These are phyloP conservation scores for Penicillium sp. DNA, from an alignment of 2,329 filamentous ascomycete genomes.

Conservation along the genomic window DNA sequence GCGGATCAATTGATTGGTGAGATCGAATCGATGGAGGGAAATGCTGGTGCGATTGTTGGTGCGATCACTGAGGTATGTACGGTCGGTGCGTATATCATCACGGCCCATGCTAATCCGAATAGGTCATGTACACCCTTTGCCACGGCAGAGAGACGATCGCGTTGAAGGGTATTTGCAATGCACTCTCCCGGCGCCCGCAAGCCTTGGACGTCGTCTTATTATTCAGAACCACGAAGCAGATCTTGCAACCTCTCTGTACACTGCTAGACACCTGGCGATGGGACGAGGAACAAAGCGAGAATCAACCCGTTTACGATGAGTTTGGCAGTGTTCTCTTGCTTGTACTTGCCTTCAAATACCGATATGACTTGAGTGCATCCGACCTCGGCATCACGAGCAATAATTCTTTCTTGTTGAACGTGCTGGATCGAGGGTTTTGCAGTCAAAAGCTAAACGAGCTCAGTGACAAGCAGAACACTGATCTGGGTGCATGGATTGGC, in stretches of 20 bases:
- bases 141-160: conserved; percentile 63
- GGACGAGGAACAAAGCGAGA: conserved; percentile 65
- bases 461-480: conserved; percentile 56
- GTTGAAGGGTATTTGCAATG: conserved; percentile 60
- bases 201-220: conserved; percentile 61
- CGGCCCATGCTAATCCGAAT: conserved; percentile 49
- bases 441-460: conserved; percentile 53
- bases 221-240: conserved; percentile 57
- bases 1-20: conserved; percentile 76
- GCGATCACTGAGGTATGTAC: conserved; percentile 68
- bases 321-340: conserved; percentile 63
- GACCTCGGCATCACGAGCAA: conserved; percentile 54
- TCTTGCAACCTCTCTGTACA: conserved; percentile 59
- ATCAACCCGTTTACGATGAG: conserved; percentile 66
- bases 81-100: conserved; percentile 56
- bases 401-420: conserved; percentile 57
- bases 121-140: conserved; percentile 58
- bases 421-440: conserved; percentile 49
- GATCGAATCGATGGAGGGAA: conserved; percentile 86
- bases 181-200: conserved; percentile 56
- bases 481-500: conserved; percentile 61
- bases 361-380: conserved; percentile 53
- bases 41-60: conserved; percentile 79
- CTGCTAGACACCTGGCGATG: conserved; percentile 64
- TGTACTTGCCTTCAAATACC: conserved; percentile 57